Conservation (phyloP, 1,284 basidiomycete genomes). For the Xerocomus nothofagi region DNA sequence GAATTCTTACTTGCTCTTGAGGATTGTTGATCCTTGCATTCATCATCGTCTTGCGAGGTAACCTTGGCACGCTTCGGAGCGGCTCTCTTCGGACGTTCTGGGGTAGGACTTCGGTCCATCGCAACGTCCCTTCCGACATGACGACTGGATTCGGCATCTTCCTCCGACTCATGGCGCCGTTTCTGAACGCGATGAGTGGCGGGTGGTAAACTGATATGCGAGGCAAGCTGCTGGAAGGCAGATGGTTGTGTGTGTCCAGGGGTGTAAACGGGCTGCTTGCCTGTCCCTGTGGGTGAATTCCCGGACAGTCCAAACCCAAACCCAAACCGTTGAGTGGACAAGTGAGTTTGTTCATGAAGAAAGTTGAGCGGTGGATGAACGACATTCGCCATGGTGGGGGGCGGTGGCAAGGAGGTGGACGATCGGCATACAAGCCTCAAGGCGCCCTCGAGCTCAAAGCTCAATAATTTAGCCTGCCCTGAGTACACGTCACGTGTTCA, state of each 20-base stretch:
- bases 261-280: slow-evolving; percentile 37
- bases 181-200: slow-evolving; percentile 50
- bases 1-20: slow-evolving; percentile 49
- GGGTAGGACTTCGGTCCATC: slow-evolving; percentile 81
- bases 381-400: slow-evolving; percentile 65
- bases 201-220: slow-evolving; percentile 41
- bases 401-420: slow-evolving; percentile 28
- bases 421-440: slow-evolving; percentile 20
- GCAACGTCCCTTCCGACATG: slow-evolving; percentile 52
- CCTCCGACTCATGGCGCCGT: slow-evolving; percentile 62
- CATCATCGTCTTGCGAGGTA: slow-evolving; percentile 39
- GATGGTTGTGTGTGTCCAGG: slow-evolving; percentile 42
- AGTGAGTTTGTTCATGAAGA: slow-evolving; percentile 56
- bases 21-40: slow-evolving; percentile 40
- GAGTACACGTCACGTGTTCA: slow-evolving; percentile 23
- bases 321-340: slow-evolving; percentile 64
- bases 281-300: slow-evolving; percentile 38
- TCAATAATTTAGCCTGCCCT: slow-evolving; percentile 33
- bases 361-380: slow-evolving; percentile 67
- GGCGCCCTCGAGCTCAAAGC: slow-evolving; percentile 12
- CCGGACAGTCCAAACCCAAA: slow-evolving; percentile 67
- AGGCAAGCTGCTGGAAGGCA: slow-evolving; percentile 53
- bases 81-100: slow-evolving; percentile 66
- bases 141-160: slow-evolving; percentile 44
- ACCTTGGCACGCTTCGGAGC: slow-evolving; percentile 66